Evolutionary conservation across 2,329 filamentous ascomycete species (phyloP).

Genomic region (Sarocladium brachiariae): DNA sequence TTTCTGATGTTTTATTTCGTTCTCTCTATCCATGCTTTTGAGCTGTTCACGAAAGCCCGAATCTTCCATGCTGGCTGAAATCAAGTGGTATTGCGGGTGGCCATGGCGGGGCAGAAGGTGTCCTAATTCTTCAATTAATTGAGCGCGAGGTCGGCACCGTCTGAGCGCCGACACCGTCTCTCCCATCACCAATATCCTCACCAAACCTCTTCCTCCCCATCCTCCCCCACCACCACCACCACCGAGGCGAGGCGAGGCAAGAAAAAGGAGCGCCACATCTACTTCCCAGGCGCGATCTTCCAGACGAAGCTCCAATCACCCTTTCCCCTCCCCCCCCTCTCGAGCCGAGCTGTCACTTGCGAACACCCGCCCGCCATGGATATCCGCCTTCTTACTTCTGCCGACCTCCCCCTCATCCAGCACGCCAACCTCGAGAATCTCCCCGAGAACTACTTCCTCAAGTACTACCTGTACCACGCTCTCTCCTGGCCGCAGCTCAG

Average conservation of each 20-base stretch:
- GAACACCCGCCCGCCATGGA: conserved; percentile 58
- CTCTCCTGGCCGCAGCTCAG: conserved; percentile 96
- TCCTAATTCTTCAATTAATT: conserved; percentile 11
- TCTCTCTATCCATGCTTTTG: too few species aligned
- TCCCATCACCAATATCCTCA: too few species aligned
- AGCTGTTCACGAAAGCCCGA: too few species aligned
- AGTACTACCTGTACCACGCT: conserved; percentile 99
- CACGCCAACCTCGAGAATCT: conserved; percentile 98
- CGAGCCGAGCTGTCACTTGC: too few species aligned
- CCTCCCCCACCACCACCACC: too few species aligned
- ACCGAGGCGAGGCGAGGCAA: too few species aligned
- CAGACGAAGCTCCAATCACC: neutral
- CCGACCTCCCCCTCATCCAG: conserved; percentile 87
- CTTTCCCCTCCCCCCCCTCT: conserved; percentile 3
- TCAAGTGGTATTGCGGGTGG: neutral
- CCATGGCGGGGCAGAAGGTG: conserved; percentile 12
- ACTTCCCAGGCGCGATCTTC: too few species aligned
- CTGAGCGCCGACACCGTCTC: too few species aligned
- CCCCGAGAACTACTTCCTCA: conserved; percentile 99
- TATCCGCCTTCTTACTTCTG: conserved; percentile 78
- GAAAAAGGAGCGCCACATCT: too few species aligned
- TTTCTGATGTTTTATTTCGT: too few species aligned
- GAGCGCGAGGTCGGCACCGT: conserved; percentile 51
- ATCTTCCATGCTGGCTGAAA: too few species aligned
- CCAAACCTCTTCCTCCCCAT: neutral